phyloP scores from a whole-genome alignment of 192 early-diverging fungal genomes.

The Jimgerdemannia lactiflua region DNA sequence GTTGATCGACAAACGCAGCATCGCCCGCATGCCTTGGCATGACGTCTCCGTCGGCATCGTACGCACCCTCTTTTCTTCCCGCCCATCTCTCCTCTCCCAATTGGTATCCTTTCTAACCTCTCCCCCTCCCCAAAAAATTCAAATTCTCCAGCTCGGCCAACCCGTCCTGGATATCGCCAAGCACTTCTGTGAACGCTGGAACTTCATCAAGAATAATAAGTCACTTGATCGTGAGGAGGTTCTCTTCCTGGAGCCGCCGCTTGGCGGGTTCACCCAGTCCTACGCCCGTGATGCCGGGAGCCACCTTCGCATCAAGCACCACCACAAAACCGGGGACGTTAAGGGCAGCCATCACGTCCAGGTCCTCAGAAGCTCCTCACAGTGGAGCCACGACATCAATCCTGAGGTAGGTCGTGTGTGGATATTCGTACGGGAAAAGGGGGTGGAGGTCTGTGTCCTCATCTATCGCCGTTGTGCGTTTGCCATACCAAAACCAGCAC shows the following conservation, averaged over 20 bases:
- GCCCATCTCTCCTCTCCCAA: not conserved
- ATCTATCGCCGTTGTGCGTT: slow-evolving; percentile 3
- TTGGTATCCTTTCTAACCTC: not conserved
- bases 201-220: slow-evolving; percentile 78
- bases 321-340: slow-evolving; percentile 32
- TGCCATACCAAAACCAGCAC: slow-evolving; percentile 27
- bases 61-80: not conserved
- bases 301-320: slow-evolving; percentile 32
- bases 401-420: slow-evolving; percentile 27
- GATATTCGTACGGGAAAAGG: not conserved
- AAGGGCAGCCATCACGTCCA: slow-evolving; percentile 70
- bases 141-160: slow-evolving; percentile 52
- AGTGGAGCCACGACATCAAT: slow-evolving; percentile 71
- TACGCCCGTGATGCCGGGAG: slow-evolving; percentile 56
- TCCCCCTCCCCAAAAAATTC: not conserved
- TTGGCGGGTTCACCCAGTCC: slow-evolving; percentile 18
- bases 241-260: slow-evolving; percentile 60
- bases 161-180: slow-evolving; percentile 78
- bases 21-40: slow-evolving; percentile 88
- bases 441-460: not conserved
- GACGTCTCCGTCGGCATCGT: slow-evolving; percentile 77
- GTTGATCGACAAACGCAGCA: slow-evolving; percentile 39
- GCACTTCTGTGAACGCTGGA: slow-evolving; percentile 88
- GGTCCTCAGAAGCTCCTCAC: slow-evolving; percentile 63
- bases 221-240: slow-evolving; percentile 51